A percentile compares a stretch with the other conserved stretches of the same genome.
Evolutionary conservation across 176 grass and related monocot species (phyloP).

Genomic region (Eragrostis nindensis): DNA sequence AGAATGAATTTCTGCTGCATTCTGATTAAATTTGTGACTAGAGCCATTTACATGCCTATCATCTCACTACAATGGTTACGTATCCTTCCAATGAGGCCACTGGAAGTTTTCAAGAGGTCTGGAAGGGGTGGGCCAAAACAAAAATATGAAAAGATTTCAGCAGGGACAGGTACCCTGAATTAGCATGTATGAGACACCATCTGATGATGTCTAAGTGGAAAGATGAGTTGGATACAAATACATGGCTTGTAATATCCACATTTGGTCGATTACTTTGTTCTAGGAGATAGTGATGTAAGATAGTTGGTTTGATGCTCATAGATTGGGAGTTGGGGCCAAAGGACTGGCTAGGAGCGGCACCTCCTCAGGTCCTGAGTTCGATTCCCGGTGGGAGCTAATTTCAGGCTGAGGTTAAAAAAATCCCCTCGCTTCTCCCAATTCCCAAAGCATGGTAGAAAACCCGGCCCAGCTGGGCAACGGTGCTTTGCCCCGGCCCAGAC

Average conservation of each 20-base stretch:
- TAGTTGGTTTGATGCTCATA: constrained; percentile 22
- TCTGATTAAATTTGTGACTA: background rate
- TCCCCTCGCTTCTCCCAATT: no score
- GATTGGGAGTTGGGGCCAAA: no score
- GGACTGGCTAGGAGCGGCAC: no score
- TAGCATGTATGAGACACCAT: background rate
- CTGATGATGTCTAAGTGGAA: constrained; percentile 18
- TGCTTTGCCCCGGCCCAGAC: no score
- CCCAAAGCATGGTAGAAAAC: no score
- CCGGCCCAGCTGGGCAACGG: no score
- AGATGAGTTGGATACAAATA: background rate
- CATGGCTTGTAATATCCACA: background rate
- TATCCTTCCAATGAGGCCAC: no score
- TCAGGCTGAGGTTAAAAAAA: no score
- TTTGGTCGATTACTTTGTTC: background rate
- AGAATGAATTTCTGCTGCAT: background rate
- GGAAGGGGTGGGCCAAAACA: constrained; percentile 1
- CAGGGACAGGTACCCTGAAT: background rate
- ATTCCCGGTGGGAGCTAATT: no score
- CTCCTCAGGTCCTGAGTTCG: no score
- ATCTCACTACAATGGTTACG: constrained; percentile 2
- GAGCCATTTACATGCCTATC: background rate
- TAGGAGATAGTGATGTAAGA: background rate
- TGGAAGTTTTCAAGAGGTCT: background rate
- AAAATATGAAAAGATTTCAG: background rate